phyloP scores from a whole-genome alignment of 192 early-diverging fungal species.

The Ambispora gerdemannii region DNA sequence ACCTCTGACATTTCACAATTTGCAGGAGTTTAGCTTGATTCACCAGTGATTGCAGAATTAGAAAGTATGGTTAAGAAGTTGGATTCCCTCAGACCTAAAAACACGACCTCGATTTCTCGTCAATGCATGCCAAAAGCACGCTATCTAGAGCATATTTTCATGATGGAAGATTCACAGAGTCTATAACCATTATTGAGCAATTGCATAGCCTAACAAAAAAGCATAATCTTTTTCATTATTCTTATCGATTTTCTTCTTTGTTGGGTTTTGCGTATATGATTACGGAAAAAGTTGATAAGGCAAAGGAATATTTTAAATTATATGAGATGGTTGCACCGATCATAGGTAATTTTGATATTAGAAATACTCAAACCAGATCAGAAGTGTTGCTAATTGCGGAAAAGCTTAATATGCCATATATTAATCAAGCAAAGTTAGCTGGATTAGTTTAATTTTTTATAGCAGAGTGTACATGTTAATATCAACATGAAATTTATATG shows the following conservation, averaged over 20 bases:
- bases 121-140: neutral
- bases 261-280: neutral
- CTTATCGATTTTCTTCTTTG: neutral
- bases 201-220: neutral
- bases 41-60: neutral
- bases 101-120: neutral
- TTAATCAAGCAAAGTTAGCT: neutral
- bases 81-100: neutral
- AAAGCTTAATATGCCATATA: neutral
- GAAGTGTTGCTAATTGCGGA: neutral
- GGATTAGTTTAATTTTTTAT: too few relatives aligned
- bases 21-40: neutral
- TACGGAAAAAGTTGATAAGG: neutral
- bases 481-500: too few relatives aligned
- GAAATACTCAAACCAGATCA: neutral
- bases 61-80: neutral
- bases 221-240: neutral
- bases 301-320: neutral
- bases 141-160: neutral
- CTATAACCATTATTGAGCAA: neutral
- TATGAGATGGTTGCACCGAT: neutral
- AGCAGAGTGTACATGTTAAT: too few relatives aligned
- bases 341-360: neutral
- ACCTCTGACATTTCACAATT: neutral
- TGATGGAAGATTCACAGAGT: neutral